A percentile compares a stretch with the other conserved stretches of the same genome.
These are phyloP conservation scores for Puccinia triticina DNA, from an alignment of 1,284 basidiomycete genomes.

Conservation along the genomic window DNA sequence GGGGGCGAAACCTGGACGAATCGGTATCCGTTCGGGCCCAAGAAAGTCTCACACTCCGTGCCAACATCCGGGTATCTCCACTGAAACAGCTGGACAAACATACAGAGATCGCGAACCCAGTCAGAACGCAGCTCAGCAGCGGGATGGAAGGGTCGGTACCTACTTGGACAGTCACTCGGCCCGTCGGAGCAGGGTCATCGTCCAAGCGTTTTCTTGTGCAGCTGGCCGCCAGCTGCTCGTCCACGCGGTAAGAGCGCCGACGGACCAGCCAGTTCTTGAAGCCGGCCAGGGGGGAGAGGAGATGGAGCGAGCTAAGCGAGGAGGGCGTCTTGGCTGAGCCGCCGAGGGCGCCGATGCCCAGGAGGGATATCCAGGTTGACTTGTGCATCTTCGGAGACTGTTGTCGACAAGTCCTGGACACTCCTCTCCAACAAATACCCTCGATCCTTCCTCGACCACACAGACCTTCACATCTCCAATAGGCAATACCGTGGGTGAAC, in stretches of 20 bases:
- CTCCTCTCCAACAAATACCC: no score
- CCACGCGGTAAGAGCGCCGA: background rate
- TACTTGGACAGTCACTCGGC: background rate
- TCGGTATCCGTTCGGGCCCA: conserved; percentile 31
- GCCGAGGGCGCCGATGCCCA: background rate
- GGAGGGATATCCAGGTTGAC: background rate
- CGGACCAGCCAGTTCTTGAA: conserved; percentile 10
- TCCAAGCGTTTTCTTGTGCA: background rate
- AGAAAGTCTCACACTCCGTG: conserved; percentile 26
- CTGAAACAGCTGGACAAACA: conserved; percentile 34
- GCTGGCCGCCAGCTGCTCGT: background rate
- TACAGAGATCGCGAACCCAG: background rate
- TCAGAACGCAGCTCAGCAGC: background rate
- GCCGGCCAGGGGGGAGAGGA: background rate
- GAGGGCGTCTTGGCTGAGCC: background rate
- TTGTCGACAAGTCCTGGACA: no score
- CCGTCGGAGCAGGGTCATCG: background rate
- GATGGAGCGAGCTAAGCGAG: background rate
- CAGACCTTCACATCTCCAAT: no score
- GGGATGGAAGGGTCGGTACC: background rate
- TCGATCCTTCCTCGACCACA: no score
- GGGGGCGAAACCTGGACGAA: conserved; percentile 46
- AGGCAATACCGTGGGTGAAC: no score
- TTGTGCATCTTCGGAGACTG: background rate
- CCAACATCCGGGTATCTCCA: conserved; percentile 36